Evolutionary conservation across 805 yeast genomes (phyloP).

Genomic region (Ogataea nonfermentans): DNA sequence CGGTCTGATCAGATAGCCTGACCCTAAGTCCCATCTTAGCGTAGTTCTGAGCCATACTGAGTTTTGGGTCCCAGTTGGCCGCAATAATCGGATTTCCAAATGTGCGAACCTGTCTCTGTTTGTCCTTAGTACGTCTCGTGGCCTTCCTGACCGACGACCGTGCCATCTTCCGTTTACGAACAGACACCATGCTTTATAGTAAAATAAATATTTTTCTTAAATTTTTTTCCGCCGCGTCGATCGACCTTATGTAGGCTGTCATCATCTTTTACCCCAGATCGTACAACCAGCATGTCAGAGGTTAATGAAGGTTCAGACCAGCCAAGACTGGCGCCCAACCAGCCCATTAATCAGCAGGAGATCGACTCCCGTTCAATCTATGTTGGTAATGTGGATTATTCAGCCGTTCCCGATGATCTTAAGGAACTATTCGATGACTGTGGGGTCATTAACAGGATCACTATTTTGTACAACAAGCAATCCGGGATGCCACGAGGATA

Average conservation of each 20-base stretch:
- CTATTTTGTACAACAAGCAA: constrained; percentile 65
- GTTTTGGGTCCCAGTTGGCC: constrained; percentile 81
- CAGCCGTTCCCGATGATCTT: constrained; percentile 70
- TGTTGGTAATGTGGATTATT: constrained; percentile 84
- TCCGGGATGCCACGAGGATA: constrained; percentile 83
- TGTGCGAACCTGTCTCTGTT: constrained; percentile 62
- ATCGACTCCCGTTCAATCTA: constrained; percentile 75
- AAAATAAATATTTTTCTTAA: background rate
- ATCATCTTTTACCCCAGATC: constrained; percentile 8
- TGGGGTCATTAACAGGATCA: constrained; percentile 76
- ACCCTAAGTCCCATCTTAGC: constrained; percentile 73
- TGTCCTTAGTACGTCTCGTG: constrained; percentile 69
- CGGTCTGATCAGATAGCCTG: constrained; percentile 65
- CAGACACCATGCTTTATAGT: constrained; percentile 39
- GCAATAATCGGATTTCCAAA: constrained; percentile 79
- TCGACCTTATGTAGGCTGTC: constrained; percentile 1
- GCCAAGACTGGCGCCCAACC: constrained; percentile 31
- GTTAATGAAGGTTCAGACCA: constrained; percentile 3
- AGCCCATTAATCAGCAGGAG: constrained; percentile 42
- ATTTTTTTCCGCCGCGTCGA: constrained; percentile 13
- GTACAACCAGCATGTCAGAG: constrained; percentile 3
- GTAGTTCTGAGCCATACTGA: constrained; percentile 85
- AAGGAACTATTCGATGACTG: constrained; percentile 67
- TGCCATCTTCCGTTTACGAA: constrained; percentile 82
- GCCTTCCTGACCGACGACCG: constrained; percentile 68